Base-by-base conservation (phyloP, 345 rosid species). In the Zanthoxylum bungeanum region DNA sequence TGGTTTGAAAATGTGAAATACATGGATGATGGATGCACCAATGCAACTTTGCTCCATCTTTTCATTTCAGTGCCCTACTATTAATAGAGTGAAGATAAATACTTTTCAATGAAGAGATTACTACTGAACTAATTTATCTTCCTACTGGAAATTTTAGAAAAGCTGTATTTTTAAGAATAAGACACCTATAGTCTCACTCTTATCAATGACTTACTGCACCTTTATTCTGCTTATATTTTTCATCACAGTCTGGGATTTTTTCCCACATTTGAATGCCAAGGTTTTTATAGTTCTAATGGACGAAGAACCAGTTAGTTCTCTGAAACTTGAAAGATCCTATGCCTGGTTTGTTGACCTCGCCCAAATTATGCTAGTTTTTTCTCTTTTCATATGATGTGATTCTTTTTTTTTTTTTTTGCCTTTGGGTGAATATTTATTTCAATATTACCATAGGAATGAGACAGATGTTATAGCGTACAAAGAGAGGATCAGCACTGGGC, bases 241-340 rank as follows among this genome's bases (percentile, higher is more conserved):
- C 33, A 28, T 73, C 34, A 19, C 37, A 37, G 34, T 51, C 57
- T 49, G 34, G 33, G 55, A 61, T 30, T 60, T 28, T 31, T n/a
- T n/a, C n/a, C 30, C 27, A 17, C 36, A 36, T 17, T 76, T 46
- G 21, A 73, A 79, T 52, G 76, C 83, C 28, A 81, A 76, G 74
- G 82, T 81, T 27, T 62, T 74, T 64, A 78, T 81, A 58, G 70
- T 81, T 74, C 64, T 81, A 52, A 77, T 77, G 76, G 81, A 84
- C 6, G 75, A 64, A 6, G 79, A 78, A 33, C 77, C 82, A 19
- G 75, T 55, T 71, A n/a, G 71, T 14, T 71, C 81, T 59, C 68
- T 55, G 70, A 76, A 50, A 73, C 59, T 62, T 34, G 60, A 80
- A 57, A 44, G 73, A 51, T 49, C 37, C 0, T 7, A 50, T 30